Base-by-base conservation (phyloP, 2,329 filamentous ascomycete genomes). In the Arthrobotrys entomopaga region DNA sequence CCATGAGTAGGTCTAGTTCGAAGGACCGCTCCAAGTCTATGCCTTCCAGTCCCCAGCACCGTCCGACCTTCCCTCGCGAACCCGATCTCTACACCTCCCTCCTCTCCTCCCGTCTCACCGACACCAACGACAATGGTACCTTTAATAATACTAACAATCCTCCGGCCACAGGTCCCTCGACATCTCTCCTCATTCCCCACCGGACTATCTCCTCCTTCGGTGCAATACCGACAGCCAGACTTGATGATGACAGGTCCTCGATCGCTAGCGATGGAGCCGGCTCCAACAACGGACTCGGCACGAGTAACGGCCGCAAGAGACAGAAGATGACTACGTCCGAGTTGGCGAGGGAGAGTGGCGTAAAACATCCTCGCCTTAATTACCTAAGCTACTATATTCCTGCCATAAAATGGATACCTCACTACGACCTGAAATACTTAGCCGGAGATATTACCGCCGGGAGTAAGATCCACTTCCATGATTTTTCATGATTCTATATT, bases 351-450 rank as follows among this genome's bases (percentile, higher is more conserved):
- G 66, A 76, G 40, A 77, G 76, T 3, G 77, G 77, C 13, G 78
- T 96, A 78, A 88, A 88, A 79, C 89, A 92, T 80, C 89, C 87
- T 20, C 86, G 87, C 69, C 84, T 87, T 76, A 93, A 96, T 87
- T 97, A 98, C 80, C 82, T 97, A 75, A 89, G 90, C 2, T 98
- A 99, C 83, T 99, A 99, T 80, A 84, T 99, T 52, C 95, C 95
- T 0, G 91, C 93, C 75, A 84, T 97, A 77, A 93, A 90, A 77
- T 99, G 95, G 95, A 90, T 96, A 76, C 86, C 85, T 60, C 92
- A 97, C 82, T 99, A 99, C 82, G 88, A 87, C 78, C 89, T 88
- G 86, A 87, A 88, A 2, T 97, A 91, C 82, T 82, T 98, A 54
- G 88, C 90, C 78, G 95, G 95, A 54, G 95, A 99, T 81, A 83